Percentiles rank a stretch among this genome's conserved stretches.
Conservation (phyloP, 306 rosid genomes). For the Inga laurina region DNA sequence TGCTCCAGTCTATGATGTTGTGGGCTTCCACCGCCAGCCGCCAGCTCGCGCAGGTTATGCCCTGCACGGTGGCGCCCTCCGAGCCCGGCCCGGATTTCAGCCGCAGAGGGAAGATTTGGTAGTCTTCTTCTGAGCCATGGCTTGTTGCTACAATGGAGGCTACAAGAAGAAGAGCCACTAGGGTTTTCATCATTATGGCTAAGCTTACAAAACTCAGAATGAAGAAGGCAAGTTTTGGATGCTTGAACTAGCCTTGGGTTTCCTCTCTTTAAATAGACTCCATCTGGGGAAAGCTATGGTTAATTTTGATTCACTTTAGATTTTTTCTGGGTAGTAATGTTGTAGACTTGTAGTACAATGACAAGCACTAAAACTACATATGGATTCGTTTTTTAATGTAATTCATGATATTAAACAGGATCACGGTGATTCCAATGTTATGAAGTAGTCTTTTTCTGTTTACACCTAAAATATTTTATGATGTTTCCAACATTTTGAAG, state of each 20-base stretch:
- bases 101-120: constrained; percentile 33
- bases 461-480: too few species aligned
- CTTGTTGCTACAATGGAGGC: neutral
- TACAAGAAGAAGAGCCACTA: neutral
- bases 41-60: constrained; percentile 56
- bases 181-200: neutral
- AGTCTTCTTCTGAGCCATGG: neutral
- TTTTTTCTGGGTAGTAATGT: neutral
- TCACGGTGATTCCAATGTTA: too few species aligned
- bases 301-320: neutral
- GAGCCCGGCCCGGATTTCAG: constrained; percentile 7
- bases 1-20: constrained; percentile 43
- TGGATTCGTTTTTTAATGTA: too few species aligned
- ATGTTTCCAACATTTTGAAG: too few species aligned
- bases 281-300: neutral
- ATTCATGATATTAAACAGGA: too few species aligned
- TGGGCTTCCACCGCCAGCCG: constrained; percentile 56
- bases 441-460: too few species aligned
- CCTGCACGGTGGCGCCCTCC: neutral
- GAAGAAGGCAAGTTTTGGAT: neutral
- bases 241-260: neutral
- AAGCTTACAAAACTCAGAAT: neutral
- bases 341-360: neutral
- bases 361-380: too few species aligned
- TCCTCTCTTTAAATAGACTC: neutral